A percentile compares a stretch with the other conserved stretches of the same genome.
Evolutionary conservation across 73 alveolate genomes (phyloP).

Genomic region (Halteria grandinella): DNA sequence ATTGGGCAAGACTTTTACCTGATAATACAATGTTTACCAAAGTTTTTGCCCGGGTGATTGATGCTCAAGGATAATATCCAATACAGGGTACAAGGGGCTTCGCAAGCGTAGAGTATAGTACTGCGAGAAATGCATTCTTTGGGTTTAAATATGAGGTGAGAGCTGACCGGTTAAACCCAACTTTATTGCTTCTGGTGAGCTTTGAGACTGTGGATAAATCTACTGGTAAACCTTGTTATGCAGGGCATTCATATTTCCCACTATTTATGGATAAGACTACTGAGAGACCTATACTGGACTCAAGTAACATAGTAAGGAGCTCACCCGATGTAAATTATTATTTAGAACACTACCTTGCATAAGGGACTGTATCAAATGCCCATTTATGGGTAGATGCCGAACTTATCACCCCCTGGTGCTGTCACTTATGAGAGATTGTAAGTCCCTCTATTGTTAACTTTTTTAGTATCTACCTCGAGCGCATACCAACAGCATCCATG

Average conservation of each 20-base stretch:
- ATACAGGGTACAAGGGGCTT: conserved; percentile 62
- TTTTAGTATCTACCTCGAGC: conserved; percentile 74
- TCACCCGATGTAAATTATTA: background rate
- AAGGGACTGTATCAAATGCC: conserved; percentile 84
- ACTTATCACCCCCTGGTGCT: conserved; percentile 74
- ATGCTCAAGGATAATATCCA: conserved; percentile 27
- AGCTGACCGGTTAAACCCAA: conserved; percentile 75
- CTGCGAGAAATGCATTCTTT: conserved; percentile 81
- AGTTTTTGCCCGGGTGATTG: conserved; percentile 54
- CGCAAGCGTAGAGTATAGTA: conserved; percentile 64
- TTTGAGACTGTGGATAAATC: conserved; percentile 79
- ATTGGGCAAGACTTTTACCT: conserved; percentile 86
- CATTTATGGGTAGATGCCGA: conserved; percentile 68
- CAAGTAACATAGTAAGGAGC: conserved; percentile 9
- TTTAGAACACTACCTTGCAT: conserved; percentile 70
- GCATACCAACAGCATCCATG: conserved; percentile 87
- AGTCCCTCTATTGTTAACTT: background rate
- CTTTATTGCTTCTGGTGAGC: conserved; percentile 73
- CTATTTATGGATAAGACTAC: conserved; percentile 44
- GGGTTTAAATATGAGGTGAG: conserved; percentile 85
- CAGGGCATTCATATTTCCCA: conserved; percentile 59
- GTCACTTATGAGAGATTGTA: conserved; percentile 72
- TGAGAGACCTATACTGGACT: conserved; percentile 40
- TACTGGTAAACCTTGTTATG: conserved; percentile 19
- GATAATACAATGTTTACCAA: conserved; percentile 84